Evolutionary conservation across 2,329 filamentous ascomycete species (phyloP).

Genomic region (Ceratocystis papillata): DNA sequence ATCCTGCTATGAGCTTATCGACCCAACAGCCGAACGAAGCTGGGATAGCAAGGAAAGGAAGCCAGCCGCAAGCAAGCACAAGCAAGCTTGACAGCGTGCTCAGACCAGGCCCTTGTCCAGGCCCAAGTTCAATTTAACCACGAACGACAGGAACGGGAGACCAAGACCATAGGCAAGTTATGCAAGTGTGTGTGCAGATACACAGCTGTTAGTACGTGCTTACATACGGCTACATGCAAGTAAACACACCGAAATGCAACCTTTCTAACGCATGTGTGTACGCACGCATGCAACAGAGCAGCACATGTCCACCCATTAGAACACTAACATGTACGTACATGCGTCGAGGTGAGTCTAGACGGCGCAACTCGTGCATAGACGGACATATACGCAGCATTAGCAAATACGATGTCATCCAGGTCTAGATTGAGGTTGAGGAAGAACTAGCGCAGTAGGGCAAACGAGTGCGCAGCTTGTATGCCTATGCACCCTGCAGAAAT

Average conservation of each 20-base stretch:
- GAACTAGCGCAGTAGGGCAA: too few species aligned
- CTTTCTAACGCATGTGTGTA: neutral
- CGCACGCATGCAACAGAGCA: too few species aligned
- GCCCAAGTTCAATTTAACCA: neutral
- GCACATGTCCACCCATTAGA: too few species aligned
- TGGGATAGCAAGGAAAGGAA: neutral
- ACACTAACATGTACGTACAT: too few species aligned
- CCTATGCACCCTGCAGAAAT: too few species aligned
- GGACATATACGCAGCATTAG: too few species aligned
- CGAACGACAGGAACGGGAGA: neutral
- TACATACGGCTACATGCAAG: neutral
- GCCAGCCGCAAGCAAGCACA: neutral
- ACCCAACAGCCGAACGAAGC: slow-evolving; percentile 2
- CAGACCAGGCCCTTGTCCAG: neutral
- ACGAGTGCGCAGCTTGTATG: too few species aligned
- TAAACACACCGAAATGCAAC: neutral
- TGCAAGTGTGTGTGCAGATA: neutral
- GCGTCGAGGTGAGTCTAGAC: too few species aligned
- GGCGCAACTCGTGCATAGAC: too few species aligned
- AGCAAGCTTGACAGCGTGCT: slow-evolving; percentile 7
- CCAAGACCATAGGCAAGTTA: neutral
- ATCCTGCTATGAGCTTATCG: slow-evolving; percentile 9
- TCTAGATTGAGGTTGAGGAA: too few species aligned
- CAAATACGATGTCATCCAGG: too few species aligned
- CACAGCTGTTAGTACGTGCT: neutral